Evolutionary conservation across 1,284 basidiomycete species (phyloP), one percentile per base, ranked within the genome.

Genomic region (Earliella scabrosa): DNA sequence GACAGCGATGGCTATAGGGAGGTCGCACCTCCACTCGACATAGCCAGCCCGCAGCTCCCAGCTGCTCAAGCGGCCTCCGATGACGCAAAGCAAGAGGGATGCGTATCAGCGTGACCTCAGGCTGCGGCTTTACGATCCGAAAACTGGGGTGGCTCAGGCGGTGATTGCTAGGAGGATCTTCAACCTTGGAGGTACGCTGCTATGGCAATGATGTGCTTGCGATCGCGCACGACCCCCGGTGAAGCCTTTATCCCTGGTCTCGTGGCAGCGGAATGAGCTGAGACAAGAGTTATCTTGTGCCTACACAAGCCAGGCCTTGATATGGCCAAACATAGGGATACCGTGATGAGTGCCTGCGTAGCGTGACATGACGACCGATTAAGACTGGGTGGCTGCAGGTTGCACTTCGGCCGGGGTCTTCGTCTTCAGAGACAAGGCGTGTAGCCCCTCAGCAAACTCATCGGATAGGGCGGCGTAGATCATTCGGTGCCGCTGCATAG

Each of bases 401-500:
- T 68, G 62, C 46, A 70, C 68, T 67, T 89, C 88, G 58, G 80
- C 78, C 40, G 79, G 75, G 2, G 90, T 90, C 71, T 82, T 86
- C 5, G 90, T 88, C 60, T 83, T 83, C 62, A 93, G 71, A n/a
- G 88, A 88, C 35, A 93, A 74, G 1, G 91, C 86, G 65, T 93
- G 90, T 35, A 93, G 69, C 2, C 90, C 90, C 58, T 81, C 74
- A 27, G 80, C 69, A 41, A 93, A 75, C 66, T 93, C 89, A 29
- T 88, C 85, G 24, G 84, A 78, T 29, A 93, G 76, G 1, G 84
- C 81, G 6, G 81, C 76, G 69, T 92, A 86, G 50, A 93, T 82
- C 77, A 92, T 80, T 45, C 90, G 81, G 73, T 93, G 90, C 49
- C 91, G 82, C 68, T 92, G 87, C 75, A 92, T 83, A 16, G 86